Base-by-base conservation (phyloP, 2,329 filamentous ascomycete species). In the Chaetomium strumarium region DNA sequence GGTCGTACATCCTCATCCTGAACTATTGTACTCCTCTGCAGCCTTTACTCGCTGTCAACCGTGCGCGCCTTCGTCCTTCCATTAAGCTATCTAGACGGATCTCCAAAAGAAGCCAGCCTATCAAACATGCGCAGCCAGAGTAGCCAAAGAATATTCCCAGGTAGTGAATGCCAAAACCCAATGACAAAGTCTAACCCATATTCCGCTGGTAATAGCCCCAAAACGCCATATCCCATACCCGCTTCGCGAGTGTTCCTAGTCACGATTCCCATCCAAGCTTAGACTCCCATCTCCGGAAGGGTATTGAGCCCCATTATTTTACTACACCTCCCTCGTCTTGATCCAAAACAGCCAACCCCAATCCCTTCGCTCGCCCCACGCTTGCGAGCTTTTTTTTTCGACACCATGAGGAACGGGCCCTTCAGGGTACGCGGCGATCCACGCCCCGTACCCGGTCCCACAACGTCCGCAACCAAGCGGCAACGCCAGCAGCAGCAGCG, bases 201-300 rank as follows among this genome's bases (percentile, higher is more conserved):
- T 29, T 51, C 42, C 49, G 11, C 36, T 24, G 20, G 33, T 34
- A 29, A 34, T 34, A 34, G 12, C 33, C 12, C 40, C 38, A 37
- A 31, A 31, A 34, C 41, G 50, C 50, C 50, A 37, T 10, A 47
- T 46, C 16, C 33, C 33, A 52, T 52, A 38, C 50, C 36, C 17
- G 19, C 19, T 6, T 19, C 34, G 20, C 36, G 14, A 3, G n/a
- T 19, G 36, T 24, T 17, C 9, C 45, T n/a, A 29, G 16, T 34
- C 34, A 37, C 29, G 14, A 41, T 10, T 17, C 17, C 45, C 46
- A 17, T 34, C 16, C 16, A 36, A 24, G 16, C 39, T 5, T 5
- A 6, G 11, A 11, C 33, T 34, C 33, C 13, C 13, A 12, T 34
- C 11, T 14, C 13, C 33, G 13, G 9, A 11, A 34, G 33, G 33